phyloP scores from a whole-genome alignment of 768 basidiomycete genomes.

The Rhizopogon salebrosus region DNA sequence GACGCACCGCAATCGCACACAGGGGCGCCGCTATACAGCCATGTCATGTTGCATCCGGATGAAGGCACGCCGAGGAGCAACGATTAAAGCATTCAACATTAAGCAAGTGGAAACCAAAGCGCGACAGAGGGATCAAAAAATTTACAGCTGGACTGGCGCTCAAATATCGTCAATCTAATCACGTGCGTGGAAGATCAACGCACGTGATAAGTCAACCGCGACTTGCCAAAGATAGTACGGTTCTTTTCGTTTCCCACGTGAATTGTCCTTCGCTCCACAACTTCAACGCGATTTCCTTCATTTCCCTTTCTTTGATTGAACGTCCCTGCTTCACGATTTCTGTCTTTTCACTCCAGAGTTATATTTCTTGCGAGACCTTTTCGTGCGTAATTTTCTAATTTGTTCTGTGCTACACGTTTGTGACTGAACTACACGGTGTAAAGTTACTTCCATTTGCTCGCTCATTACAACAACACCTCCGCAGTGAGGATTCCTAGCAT shows the following conservation, averaged over 20 bases:
- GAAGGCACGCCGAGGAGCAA: not conserved
- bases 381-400: not conserved
- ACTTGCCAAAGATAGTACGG: constrained; percentile 14
- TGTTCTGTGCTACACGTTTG: not conserved
- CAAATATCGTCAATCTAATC: not conserved
- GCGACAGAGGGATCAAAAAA: too few species aligned
- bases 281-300: not conserved
- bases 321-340: constrained; percentile 13
- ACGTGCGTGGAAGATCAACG: constrained; percentile 18
- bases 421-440: constrained; percentile 4
- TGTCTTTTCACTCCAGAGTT: constrained; percentile 9
- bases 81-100: too few species aligned
- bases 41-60: not conserved
- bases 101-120: too few species aligned
- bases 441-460: constrained; percentile 21
- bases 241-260: constrained; percentile 9
- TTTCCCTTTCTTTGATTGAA: constrained; percentile 5
- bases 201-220: constrained; percentile 32
- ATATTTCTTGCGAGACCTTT: constrained; percentile 3
- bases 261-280: constrained; percentile 1
- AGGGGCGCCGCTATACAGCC: not conserved
- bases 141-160: too few species aligned
- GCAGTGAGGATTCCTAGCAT: constrained; percentile 3
- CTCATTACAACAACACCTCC: constrained; percentile 5
- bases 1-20: not conserved